Conservation (phyloP, 2,329 filamentous ascomycete genomes). For the Talaromyces sp. region DNA sequence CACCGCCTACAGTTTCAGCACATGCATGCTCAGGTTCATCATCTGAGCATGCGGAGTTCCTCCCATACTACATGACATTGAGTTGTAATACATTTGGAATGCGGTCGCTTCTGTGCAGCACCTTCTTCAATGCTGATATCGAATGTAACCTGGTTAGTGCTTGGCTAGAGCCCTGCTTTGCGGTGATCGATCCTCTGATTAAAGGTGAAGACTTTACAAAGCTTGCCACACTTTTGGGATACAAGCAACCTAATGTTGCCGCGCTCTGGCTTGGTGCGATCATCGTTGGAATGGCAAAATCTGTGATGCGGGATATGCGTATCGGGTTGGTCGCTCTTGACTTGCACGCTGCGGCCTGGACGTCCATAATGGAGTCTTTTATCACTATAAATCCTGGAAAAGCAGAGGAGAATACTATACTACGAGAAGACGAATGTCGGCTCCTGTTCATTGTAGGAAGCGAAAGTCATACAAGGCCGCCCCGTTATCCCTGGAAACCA, state of each 20-base stretch:
- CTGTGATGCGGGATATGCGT: conserved; percentile 19
- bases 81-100: conserved; percentile 25
- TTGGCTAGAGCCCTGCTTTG: conserved; percentile 25
- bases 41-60: neutral
- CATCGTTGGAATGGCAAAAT: conserved; percentile 17
- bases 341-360: conserved; percentile 24
- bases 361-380: conserved; percentile 20
- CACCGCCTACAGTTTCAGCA: neutral
- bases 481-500: conserved; percentile 19
- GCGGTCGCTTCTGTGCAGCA: conserved; percentile 25
- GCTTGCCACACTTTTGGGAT: conserved; percentile 20
- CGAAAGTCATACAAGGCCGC: neutral
- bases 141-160: conserved; percentile 27
- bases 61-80: conserved; percentile 24
- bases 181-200: conserved; percentile 19
- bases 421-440: conserved; percentile 25
- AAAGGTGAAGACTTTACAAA: neutral
- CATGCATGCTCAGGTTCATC: neutral
- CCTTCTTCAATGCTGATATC: conserved; percentile 25
- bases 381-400: conserved; percentile 17
- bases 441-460: conserved; percentile 23
- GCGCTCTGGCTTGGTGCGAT: conserved; percentile 26
- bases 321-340: conserved; percentile 20
- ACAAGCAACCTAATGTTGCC: conserved; percentile 20
- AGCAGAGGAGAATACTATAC: conserved; percentile 14